Base-by-base conservation (phyloP, 345 rosid genomes). In the Rubroshorea leprosula region DNA sequence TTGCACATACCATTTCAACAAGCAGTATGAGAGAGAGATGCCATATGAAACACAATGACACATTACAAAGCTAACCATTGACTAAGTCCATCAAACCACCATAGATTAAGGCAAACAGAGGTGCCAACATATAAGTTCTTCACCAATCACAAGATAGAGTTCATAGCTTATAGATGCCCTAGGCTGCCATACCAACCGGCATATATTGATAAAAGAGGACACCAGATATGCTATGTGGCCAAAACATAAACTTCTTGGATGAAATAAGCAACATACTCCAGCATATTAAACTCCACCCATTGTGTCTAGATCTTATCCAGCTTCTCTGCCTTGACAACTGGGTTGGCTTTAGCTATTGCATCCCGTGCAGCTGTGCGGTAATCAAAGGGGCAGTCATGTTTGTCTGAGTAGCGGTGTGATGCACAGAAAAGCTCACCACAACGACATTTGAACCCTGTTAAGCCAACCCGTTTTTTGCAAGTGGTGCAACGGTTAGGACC, bases 341-440 rank as follows among this genome's bases (percentile, higher is more conserved):
- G 97, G 70, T 90, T 90, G 57, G 96, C 89, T 72, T 77, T 85
- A 13, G 96, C 89, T 60, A 87, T 90, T 2, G 96, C 95, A 60
- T 83, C 86, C 64, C 82, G 86, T 2, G 79, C 96, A 69, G 89
- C 86, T 59, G 80, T 78, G 38, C 80, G 83, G 69, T 87, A 90
- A 58, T 90, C 85, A 50, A 85, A 90, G 35, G 80, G 79, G 65
- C 97, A 90, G 49, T 78, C 71, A 41, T 90, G 97, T 57, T 85
- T 77, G 71, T 85, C 90, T 17, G 97, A 89, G 65, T 90, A 90
- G 62, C 92, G 93, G 71, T 90, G 96, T 54, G 84, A 65, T 26
- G 81, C 75, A 61, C 97, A 90, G 76, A 73, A 90, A 51, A 90
- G 76, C 57, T 80, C 72, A 49, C 90, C 96, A 55, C 96, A 87